Evolutionary conservation across 2,329 filamentous ascomycete species (phyloP).

Genomic region (Sarocladium kiliense): DNA sequence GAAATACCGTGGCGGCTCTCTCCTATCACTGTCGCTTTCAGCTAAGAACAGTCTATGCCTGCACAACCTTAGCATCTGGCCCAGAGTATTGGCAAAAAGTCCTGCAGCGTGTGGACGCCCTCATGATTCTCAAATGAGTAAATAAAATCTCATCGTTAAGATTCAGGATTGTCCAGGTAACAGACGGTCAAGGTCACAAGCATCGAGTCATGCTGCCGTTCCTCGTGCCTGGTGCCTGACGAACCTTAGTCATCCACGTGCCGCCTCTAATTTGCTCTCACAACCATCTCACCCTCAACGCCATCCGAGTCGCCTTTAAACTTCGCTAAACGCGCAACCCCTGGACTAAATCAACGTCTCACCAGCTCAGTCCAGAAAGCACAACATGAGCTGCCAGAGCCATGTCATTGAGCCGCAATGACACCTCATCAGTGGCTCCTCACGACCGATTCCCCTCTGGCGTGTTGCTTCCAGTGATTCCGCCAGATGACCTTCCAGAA

Average conservation of each 20-base stretch:
- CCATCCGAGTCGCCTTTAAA: background rate
- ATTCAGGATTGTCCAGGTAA: too few species aligned
- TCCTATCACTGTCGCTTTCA: too few species aligned
- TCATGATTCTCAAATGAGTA: too few species aligned
- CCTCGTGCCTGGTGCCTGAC: background rate
- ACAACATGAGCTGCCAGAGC: constrained; percentile 26
- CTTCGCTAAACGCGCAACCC: constrained; percentile 4
- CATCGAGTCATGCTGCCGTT: background rate
- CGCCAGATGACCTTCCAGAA: constrained; percentile 36
- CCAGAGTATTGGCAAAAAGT: too few species aligned
- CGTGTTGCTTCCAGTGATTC: constrained; percentile 38
- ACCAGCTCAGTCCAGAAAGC: background rate
- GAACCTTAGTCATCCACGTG: constrained; percentile 2
- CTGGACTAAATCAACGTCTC: background rate
- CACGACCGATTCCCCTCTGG: constrained; percentile 25
- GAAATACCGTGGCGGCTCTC: too few species aligned
- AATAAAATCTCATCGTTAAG: too few species aligned
- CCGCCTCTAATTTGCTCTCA: background rate
- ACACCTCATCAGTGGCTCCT: constrained; percentile 13
- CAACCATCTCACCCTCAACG: background rate
- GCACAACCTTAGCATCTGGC: too few species aligned
- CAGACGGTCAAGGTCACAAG: too few species aligned
- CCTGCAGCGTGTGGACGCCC: too few species aligned
- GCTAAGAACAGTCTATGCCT: too few species aligned
- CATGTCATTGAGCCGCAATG: constrained; percentile 21